Base-by-base conservation (phyloP, 805 yeast genomes). In the Suhomyces sp. region DNA sequence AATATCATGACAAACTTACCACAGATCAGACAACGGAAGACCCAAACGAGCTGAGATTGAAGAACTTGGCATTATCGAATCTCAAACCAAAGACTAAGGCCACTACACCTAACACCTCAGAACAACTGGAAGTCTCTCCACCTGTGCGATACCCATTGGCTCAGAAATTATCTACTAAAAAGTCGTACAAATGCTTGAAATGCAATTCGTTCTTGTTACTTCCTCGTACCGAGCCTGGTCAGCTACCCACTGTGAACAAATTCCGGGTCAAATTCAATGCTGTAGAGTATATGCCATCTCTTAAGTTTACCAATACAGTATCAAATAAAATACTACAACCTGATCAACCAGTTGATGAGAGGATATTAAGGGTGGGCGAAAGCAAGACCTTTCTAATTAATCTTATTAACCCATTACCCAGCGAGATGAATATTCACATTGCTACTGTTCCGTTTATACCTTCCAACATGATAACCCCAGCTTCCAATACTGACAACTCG, bases 251-350 rank as follows among this genome's bases (percentile, higher is more conserved):
- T 1, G 44, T 53, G 40, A 51, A 57, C 51, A 74, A 74, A 49
- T 66, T 63, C 50, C 46, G 60, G 17, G 57, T 61, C 15, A 70
- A 68, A 49, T 71, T 65, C 57, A 64, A 67, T 48, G 76, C 77
- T 2, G 53, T 64, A 6, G 78, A 74, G 38, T 64, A 61, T 31
- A 46, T 74, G 52, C 78, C 79, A 15, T 54, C 57, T 5, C 48
- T 72, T 1, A 58, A 52, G 38, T 44, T 62, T 48, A 59, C 67
- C n/a, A 59, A 61, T n/a, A 53, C 53, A 6, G 13, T 51, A 19
- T 29, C 51, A 47, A 40, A 52, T 31, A 31, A 23, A 27, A 35
- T 51, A 29, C 38, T 58, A 51, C 23, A 44, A 4, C 56, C 57
- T 5, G 40, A 46, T n/a, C 27, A 26, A 24, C 48, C 55, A 3